Conservation (phyloP, 2,329 filamentous ascomycete genomes). For the Bipolaris victoriae region DNA sequence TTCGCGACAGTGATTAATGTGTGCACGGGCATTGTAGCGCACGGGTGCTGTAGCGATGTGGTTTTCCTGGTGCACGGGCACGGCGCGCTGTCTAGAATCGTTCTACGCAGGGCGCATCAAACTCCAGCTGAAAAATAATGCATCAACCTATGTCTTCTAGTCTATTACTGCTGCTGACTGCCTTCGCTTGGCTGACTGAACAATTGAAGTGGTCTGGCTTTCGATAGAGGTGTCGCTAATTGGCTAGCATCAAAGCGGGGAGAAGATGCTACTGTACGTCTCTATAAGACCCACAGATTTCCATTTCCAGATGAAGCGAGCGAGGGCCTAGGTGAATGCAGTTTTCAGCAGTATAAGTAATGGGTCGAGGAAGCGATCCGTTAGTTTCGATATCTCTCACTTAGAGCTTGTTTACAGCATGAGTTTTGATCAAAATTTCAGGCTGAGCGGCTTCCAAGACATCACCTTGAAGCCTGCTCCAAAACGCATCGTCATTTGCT, state of each 20-base stretch:
- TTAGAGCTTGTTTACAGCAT: background rate
- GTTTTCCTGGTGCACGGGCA: too few species aligned
- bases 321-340: background rate
- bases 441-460: background rate
- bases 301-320: background rate
- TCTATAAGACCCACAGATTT: background rate
- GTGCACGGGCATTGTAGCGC: too few species aligned
- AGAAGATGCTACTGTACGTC: background rate
- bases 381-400: background rate
- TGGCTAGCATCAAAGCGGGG: background rate
- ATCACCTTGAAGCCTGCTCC: background rate
- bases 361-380: background rate
- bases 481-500: slow-evolving; percentile 27
- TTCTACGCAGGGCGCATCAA: background rate
- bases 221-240: background rate
- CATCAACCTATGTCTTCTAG: background rate
- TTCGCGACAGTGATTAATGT: too few species aligned
- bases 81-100: background rate
- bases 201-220: background rate
- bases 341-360: background rate
- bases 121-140: background rate
- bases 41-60: too few species aligned
- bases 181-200: background rate
- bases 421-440: background rate
- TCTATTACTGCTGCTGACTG: background rate